Percentiles rank a stretch among this genome's conserved stretches.
These are phyloP conservation scores for Cladosporium sp. DNA, from an alignment of 2,329 filamentous ascomycete species.

Conservation along the genomic window DNA sequence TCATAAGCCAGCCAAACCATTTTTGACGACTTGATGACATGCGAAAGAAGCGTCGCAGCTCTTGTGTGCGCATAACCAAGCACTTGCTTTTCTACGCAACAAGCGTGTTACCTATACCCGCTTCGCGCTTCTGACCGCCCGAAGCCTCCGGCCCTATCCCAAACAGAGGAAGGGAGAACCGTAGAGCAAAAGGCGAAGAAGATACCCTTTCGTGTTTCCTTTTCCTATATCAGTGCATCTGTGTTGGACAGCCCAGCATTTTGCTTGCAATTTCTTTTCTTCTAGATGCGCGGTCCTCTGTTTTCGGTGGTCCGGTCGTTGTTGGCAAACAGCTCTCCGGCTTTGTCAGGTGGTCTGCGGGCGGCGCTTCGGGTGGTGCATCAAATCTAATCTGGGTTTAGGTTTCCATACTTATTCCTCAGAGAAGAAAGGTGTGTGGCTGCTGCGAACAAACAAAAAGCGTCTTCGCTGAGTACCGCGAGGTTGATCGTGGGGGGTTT, in stretches of 20 bases:
- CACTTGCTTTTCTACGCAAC: constrained; percentile 20
- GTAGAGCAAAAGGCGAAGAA: neutral
- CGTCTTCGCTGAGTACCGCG: neutral
- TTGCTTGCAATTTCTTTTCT: constrained; percentile 1
- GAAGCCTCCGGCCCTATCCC: neutral
- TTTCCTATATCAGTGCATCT: constrained; percentile 3
- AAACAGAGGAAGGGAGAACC: neutral
- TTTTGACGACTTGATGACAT: constrained; percentile 23
- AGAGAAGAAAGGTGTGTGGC: neutral
- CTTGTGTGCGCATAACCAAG: constrained; percentile 20
- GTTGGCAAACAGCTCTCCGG: neutral
- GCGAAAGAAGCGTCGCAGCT: constrained; percentile 19
- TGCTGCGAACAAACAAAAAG: neutral
- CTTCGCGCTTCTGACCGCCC: constrained; percentile 1
- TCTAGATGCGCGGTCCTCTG: constrained; percentile 7
- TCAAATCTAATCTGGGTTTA: neutral
- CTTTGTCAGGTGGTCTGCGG: constrained; percentile 3
- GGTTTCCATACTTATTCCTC: neutral
- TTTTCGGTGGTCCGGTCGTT: neutral
- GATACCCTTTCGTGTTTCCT: constrained; percentile 18
- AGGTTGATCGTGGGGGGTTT: neutral
- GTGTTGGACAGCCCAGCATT: neutral
- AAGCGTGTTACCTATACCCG: constrained; percentile 11
- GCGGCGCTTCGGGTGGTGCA: neutral
- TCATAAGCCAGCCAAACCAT: constrained; percentile 18